Evolutionary conservation across 176 grass and related monocot genomes (phyloP), one percentile per base, ranked within the genome.

Genomic region (Oryza nivara): DNA sequence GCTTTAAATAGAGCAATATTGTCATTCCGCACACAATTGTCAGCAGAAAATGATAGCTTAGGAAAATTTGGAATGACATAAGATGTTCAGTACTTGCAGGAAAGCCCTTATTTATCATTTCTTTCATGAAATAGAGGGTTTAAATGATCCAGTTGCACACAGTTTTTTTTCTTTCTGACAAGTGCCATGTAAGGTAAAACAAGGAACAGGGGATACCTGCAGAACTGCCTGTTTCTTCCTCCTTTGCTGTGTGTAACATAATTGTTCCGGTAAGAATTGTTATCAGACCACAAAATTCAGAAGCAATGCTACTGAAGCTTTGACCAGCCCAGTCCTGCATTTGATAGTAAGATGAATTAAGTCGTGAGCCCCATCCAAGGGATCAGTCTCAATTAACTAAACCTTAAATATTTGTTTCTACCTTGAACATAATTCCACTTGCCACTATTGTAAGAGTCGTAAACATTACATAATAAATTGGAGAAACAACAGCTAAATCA

Each of bases 341-440:
- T 83, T 46, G 65, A 68, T 11, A 83, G 51, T 25, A 75, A 87
- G 72, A 41, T 7, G 11, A 61, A 40, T 80, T 80, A 77, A 89
- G 87, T 63, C 46, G 35, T n/a, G 73, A 70, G 23, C 25, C 28
- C 3, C 13, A 71, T 36, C 44, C 17, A 72, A 40, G 46, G 20
- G 44, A 87, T 77, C n/a, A 80, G 63, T 26, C 14, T 38, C 67
- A 63, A 67, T 56, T 48, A 75, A 92, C 9, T 74, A 70, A 46
- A 51, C 1, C 14, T 65, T 3, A 26, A 52, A 69, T 66, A 35
- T 28, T 44, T 43, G 26, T 68, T 47, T 73, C 4, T 87, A 99
- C 96, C 96, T 99, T 96, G 84, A 99, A 99, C 96, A 99, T 99
- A 83, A 99, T 99, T 72, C 87, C 88, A 88, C 90, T 99, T 4